phyloP scores from a whole-genome alignment of 2,329 filamentous ascomycete genomes.

The Alternaria conjuncta region DNA sequence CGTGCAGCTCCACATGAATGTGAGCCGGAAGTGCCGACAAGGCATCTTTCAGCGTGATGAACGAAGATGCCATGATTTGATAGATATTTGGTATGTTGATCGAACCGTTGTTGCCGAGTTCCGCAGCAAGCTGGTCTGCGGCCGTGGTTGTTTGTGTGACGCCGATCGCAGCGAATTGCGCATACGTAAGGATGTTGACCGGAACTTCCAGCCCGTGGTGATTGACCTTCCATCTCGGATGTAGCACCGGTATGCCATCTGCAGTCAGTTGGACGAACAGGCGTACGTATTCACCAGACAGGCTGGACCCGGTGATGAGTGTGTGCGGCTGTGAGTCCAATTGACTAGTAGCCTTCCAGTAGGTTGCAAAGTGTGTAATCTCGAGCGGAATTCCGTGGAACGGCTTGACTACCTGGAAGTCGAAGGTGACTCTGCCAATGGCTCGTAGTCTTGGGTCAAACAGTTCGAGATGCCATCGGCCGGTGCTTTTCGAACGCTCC shows the following conservation, averaged over 20 bases:
- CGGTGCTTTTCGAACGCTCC: conserved; percentile 74
- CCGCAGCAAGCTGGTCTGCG: conserved; percentile 29
- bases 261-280: conserved; percentile 91
- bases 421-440: conserved; percentile 93
- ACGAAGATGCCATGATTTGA: conserved; percentile 73
- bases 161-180: conserved; percentile 68
- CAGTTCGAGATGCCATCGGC: conserved; percentile 82
- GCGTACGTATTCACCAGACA: conserved; percentile 93
- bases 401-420: conserved; percentile 94
- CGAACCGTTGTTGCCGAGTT: conserved; percentile 31
- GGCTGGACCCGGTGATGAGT: conserved; percentile 90
- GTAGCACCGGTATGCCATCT: conserved; percentile 85
- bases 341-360: conserved; percentile 98
- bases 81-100: conserved; percentile 66
- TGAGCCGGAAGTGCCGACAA: conserved; percentile 75
- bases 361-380: conserved; percentile 97
- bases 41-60: conserved; percentile 79
- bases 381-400: conserved; percentile 92
- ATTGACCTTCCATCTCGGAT: conserved; percentile 81
- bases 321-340: conserved; percentile 84
- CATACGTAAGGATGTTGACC: conserved; percentile 76
- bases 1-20: conserved; percentile 90
- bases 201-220: conserved; percentile 81
- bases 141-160: conserved; percentile 37
- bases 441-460: conserved; percentile 91